phyloP scores from a whole-genome alignment of 2,329 filamentous ascomycete species.

The Clonostachys rhizophaga region DNA sequence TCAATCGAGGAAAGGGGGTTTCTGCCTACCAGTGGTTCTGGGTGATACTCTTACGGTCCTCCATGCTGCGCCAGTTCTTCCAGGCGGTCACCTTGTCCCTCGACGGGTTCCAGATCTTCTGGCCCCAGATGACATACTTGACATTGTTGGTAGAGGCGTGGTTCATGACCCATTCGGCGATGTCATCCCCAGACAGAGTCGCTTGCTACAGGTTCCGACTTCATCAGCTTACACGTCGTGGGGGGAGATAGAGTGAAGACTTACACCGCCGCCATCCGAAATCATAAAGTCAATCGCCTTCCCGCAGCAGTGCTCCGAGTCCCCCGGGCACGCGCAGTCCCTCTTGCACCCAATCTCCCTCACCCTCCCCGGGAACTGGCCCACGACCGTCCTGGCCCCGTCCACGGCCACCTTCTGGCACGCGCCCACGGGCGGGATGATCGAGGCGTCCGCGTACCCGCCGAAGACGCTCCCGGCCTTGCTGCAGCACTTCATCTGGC shows the following conservation, averaged over 20 bases:
- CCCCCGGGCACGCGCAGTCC: constrained; percentile 21
- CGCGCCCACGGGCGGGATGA: constrained; percentile 24
- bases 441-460: constrained; percentile 21
- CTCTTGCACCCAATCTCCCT: constrained; percentile 24
- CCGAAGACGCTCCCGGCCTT: constrained; percentile 21
- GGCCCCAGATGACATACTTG: constrained; percentile 46
- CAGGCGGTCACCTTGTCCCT: constrained; percentile 28
- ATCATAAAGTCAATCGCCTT: constrained; percentile 31
- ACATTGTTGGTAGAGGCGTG: constrained; percentile 31
- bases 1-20: not conserved
- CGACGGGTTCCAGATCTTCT: constrained; percentile 37
- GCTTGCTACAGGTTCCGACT: constrained; percentile 14
- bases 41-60: constrained; percentile 31
- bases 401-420: constrained; percentile 27
- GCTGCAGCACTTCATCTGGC: constrained; percentile 31
- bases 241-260: constrained; percentile 4
- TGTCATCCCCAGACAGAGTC: constrained; percentile 30
- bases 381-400: constrained; percentile 25
- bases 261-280: constrained; percentile 28
- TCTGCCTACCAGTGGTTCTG: constrained; percentile 34
- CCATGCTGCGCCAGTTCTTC: constrained; percentile 34
- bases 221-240: too few species aligned
- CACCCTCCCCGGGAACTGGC: constrained; percentile 24
- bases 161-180: constrained; percentile 44
- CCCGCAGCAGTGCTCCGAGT: constrained; percentile 30